Base-by-base conservation (phyloP, 176 grass and related monocot species). In the Raddia guianensis region DNA sequence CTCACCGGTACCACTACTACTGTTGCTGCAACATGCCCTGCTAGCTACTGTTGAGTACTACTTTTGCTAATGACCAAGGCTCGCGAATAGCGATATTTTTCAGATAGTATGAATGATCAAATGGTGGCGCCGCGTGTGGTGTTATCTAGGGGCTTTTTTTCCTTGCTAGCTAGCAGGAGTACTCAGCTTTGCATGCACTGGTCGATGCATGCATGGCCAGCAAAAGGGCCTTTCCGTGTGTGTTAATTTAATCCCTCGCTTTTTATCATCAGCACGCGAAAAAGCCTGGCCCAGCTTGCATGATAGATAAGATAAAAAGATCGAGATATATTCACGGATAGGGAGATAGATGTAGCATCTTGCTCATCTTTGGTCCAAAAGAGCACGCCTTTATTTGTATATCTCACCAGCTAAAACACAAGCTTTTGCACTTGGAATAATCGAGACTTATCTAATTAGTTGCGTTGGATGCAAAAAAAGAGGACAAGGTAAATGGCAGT, bases 231-330 rank as follows among this genome's bases (percentile, higher is more conserved):
- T 89, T 91, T 80, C 85, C 37, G 44, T 78, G 21, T 40, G 37
- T 40, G 37, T 81, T 80, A 74, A 42, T 47, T 46, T 76, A 73
- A 82, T 72, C 83, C 16, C 10, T 3, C 74, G 16, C 87, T 90
- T 96, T 96, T 71, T 90, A 90, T 90, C 87, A 74, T 61, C 80
- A 74, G 80, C 63, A 61, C 60, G 84, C 66, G 34, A 59, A 92
- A 92, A 90, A 87, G 72, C 59, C 73, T 66, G 82, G 47, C 52
- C 82, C 82, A 65, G 72, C 64, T 13, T 76, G 45, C 32, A 21
- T 58, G 62, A 51, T 53, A 54, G 61, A 64, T 80, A 77, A 57
- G 87, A 89, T 85, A 89, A 89, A 85, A 89, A 81, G 72, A 85
- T 12, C 27, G 55, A 20, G 34, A 46, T 71, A 77, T 80, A 58